Percentiles rank a stretch among this genome's conserved stretches.
Conservation (phyloP, 2,329 filamentous ascomycete species). For the Penicillium oxalicum region DNA sequence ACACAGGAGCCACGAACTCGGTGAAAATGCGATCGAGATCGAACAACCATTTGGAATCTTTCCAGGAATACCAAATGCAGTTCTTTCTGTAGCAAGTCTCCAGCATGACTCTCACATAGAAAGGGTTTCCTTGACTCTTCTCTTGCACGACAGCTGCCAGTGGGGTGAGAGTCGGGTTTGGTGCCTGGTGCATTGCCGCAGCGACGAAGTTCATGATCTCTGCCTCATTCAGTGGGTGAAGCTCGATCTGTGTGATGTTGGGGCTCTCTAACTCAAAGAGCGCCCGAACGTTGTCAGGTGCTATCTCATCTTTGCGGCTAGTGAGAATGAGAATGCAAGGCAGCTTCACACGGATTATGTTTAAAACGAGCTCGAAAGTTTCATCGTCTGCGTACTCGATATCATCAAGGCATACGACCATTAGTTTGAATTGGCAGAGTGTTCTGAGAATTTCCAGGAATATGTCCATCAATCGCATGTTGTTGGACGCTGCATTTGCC, state of each 20-base stretch:
- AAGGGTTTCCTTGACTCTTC: slow-evolving; percentile 81
- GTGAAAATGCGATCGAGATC: slow-evolving; percentile 80
- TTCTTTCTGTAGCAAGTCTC: slow-evolving; percentile 78
- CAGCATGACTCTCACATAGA: slow-evolving; percentile 87
- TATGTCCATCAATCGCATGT: slow-evolving; percentile 75
- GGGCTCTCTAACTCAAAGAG: slow-evolving; percentile 46
- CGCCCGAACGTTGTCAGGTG: slow-evolving; percentile 39
- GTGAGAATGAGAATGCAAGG: slow-evolving; percentile 79
- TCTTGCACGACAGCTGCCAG: slow-evolving; percentile 81
- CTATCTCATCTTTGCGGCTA: slow-evolving; percentile 61
- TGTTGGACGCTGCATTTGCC: slow-evolving; percentile 38
- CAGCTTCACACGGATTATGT: slow-evolving; percentile 71
- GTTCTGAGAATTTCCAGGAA: slow-evolving; percentile 80
- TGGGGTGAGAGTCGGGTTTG: slow-evolving; percentile 64
- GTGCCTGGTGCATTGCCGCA: slow-evolving; percentile 66
- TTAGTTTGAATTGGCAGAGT: slow-evolving; percentile 75
- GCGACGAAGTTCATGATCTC: slow-evolving; percentile 80
- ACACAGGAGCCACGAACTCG: slow-evolving; percentile 71
- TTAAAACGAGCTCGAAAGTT: slow-evolving; percentile 73
- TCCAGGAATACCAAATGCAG: slow-evolving; percentile 88
- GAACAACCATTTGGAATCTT: slow-evolving; percentile 73
- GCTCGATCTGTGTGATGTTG: slow-evolving; percentile 61
- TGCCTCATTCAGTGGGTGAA: slow-evolving; percentile 67
- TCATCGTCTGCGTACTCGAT: slow-evolving; percentile 86
- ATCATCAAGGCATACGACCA: slow-evolving; percentile 84